Conservation (phyloP, 1,284 basidiomycete genomes). For the Naganishia albida region DNA sequence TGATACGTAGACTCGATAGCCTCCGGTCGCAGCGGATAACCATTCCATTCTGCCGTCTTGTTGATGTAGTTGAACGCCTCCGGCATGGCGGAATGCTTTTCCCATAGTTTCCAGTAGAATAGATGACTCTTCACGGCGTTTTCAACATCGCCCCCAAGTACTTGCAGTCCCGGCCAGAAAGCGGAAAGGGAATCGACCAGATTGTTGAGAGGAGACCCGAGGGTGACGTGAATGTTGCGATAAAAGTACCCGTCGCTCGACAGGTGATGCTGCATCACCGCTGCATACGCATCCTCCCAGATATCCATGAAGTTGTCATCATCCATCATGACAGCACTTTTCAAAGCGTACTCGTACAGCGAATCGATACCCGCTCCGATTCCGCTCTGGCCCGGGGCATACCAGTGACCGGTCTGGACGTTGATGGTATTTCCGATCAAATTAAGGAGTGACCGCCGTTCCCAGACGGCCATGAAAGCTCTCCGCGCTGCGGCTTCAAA, state of each 20-base stretch:
- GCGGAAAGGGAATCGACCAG: slow-evolving; percentile 55
- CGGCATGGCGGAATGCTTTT: slow-evolving; percentile 76
- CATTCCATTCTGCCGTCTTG: slow-evolving; percentile 70
- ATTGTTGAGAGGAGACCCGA: slow-evolving; percentile 37
- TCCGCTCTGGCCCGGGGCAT: slow-evolving; percentile 69
- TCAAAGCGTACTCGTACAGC: slow-evolving; percentile 79
- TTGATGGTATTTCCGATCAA: slow-evolving; percentile 87
- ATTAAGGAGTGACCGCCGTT: slow-evolving; percentile 74
- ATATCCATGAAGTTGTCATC: slow-evolving; percentile 85
- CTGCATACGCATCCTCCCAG: slow-evolving; percentile 82
- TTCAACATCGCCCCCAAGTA: slow-evolving; percentile 83
- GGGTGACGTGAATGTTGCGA: slow-evolving; percentile 41
- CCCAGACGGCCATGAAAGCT: slow-evolving; percentile 91
- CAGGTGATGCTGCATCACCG: slow-evolving; percentile 81
- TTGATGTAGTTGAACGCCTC: slow-evolving; percentile 83
- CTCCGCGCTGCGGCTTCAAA: slow-evolving; percentile 66
- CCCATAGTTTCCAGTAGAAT: slow-evolving; percentile 87
- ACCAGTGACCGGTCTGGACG: slow-evolving; percentile 57
- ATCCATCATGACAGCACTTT: slow-evolving; percentile 76
- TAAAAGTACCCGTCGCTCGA: slow-evolving; percentile 70
- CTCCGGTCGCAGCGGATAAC: slow-evolving; percentile 83
- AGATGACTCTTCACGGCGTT: slow-evolving; percentile 83
- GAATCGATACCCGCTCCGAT: slow-evolving; percentile 92
- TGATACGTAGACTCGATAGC: slow-evolving; percentile 94
- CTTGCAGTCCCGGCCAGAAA: slow-evolving; percentile 63